Conservation (phyloP, 1,139 yeast genomes). For the Scheffersomyces parashehatae region DNA sequence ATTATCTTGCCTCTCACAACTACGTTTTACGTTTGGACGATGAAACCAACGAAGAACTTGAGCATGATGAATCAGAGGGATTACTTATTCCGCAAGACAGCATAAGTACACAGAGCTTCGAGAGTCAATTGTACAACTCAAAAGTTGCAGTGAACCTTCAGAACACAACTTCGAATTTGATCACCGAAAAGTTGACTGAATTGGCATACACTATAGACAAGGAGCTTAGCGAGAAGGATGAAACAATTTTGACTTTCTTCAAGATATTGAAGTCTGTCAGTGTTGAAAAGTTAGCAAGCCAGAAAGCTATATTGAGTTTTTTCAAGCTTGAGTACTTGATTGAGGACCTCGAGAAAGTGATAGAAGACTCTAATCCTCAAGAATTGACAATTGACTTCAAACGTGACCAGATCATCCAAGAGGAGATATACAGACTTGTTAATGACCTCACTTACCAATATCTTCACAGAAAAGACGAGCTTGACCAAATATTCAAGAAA, state of each 20-base stretch:
- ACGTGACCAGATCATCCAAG: conserved; percentile 40
- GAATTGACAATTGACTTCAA: conserved; percentile 23
- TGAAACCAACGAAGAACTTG: conserved; percentile 1
- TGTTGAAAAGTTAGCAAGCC: conserved; percentile 34
- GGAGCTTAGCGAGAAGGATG: conserved; percentile 43
- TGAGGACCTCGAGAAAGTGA: conserved; percentile 17
- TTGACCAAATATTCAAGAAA: conserved; percentile 17
- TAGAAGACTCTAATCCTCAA: conserved; percentile 14
- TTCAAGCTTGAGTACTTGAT: conserved; percentile 43
- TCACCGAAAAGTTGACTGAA: conserved; percentile 44
- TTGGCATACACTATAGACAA: conserved; percentile 41
- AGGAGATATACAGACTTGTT: conserved; percentile 40
- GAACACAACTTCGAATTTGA: conserved; percentile 32
- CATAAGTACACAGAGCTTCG: conserved; percentile 28
- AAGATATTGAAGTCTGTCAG: conserved; percentile 28
- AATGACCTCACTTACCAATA: conserved; percentile 44
- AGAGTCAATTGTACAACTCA: conserved; percentile 38
- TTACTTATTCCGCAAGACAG: background rate
- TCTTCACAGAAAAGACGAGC: conserved; percentile 35
- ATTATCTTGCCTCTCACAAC: conserved; percentile 55
- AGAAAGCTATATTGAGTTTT: conserved; percentile 31
- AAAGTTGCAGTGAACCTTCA: conserved; percentile 40
- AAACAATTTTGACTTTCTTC: conserved; percentile 29
- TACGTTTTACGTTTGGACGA: conserved; percentile 19
- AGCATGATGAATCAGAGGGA: background rate